Base-by-base conservation (phyloP, 179 eudicot genomes). In the Corrigiola litoralis region DNA sequence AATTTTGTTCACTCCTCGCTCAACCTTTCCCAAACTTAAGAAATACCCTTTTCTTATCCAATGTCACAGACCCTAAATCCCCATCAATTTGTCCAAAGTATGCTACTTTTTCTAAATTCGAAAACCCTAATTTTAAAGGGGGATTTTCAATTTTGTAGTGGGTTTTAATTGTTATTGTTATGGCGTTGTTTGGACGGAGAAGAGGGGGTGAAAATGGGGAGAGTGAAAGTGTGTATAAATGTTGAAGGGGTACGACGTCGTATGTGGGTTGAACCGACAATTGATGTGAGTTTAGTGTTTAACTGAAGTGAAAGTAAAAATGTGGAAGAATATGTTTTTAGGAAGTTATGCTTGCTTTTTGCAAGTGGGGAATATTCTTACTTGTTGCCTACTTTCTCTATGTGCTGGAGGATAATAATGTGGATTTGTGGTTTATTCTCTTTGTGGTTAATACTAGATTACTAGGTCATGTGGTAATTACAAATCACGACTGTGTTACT, bases 1-100 rank as follows among this genome's bases (percentile, higher is more conserved):
- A n/a, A n/a, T n/a, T 89, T 72, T 64, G 38, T 53, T 67, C 60
- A 56, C 27, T 61, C 49, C 59, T 52, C 36, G 33, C 5, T 11
- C 5, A n/a, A 8, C 23, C 44, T 55, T 33, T 14, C 37, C 36
- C 28, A 18, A 36, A 23, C 20, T 4, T 2, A 32, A 24, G 28
- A 14, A 16, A 21, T 28, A 40, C 13, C 21, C 45, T 0, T 25
- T 36, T 4, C 11, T 28, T 61, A n/a, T 9, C 44, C 65, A 44
- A 61, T 61, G 38, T n/a, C 38, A 48, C 7, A 61, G 60, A 60
- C 68, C 67, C 74, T 75, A 70, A 34, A 25, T 12, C 1, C 37
- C 37, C 68, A 75, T 65, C 1, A 14, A 41, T 36, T 24, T 6
- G 10, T 0, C 14, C 16, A 9, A 7, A 3, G 1, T 7, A 2